These are phyloP conservation scores for Amphicarpaea edgeworthii DNA, from an alignment of 306 rosid genomes.

Conservation along the genomic window DNA sequence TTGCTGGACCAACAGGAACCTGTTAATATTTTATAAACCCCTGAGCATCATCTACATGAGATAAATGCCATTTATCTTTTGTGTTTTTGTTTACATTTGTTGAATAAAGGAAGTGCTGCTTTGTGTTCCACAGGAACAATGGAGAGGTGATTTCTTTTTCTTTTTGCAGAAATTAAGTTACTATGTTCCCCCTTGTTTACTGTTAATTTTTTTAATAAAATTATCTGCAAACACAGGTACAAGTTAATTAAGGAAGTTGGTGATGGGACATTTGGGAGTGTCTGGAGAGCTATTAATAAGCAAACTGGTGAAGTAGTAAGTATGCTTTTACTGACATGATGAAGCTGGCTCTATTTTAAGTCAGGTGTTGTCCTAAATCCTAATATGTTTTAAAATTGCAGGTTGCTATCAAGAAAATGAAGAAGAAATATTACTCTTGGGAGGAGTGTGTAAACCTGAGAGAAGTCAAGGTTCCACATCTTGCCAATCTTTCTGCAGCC, in stretches of 20 bases:
- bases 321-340: conserved; percentile 36
- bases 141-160: conserved; percentile 78
- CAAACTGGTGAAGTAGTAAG: conserved; percentile 98
- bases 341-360: neutral
- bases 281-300: conserved; percentile 94
- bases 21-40: conserved; percentile 55
- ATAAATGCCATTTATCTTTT: conserved; percentile 72
- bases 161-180: conserved; percentile 29
- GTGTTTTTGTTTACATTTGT: conserved; percentile 58
- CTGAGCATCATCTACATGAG: conserved; percentile 60
- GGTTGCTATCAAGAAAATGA: conserved; percentile 98
- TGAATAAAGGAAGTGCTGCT: conserved; percentile 78
- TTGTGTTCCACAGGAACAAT: conserved; percentile 61
- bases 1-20: conserved; percentile 64
- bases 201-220: neutral
- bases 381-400: conserved; percentile 45
- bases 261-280: conserved; percentile 96
- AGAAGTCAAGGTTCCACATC: conserved; percentile 83
- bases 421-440: conserved; percentile 96
- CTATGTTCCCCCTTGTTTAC: neutral
- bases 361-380: neutral
- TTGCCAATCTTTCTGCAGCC: conserved; percentile 8
- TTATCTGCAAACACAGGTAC: conserved; percentile 60
- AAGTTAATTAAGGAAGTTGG: conserved; percentile 98
- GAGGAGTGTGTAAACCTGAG: conserved; percentile 95